Base-by-base conservation (phyloP, 768 basidiomycete genomes). In the Leccinum ochraceum region DNA sequence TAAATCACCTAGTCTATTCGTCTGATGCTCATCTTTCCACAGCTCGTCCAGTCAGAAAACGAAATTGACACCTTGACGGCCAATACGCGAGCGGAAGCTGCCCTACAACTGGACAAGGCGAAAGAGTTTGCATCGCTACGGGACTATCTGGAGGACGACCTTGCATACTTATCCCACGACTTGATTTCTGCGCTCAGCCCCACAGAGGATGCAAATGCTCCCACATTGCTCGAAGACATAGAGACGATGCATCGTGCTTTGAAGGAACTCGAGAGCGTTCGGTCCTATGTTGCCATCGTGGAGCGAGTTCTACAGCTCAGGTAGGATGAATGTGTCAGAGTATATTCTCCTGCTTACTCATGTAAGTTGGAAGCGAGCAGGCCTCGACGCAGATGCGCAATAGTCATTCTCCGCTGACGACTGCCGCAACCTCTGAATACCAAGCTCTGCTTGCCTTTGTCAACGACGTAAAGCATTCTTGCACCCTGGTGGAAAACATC, bases 191-290 rank as follows among this genome's bases (percentile, higher is more conserved):
- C 83, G 3, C 64, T 84, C 30, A 65, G 66, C 51, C 72, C 67
- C 26, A 77, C 78, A 11, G 81, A 79, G 14, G 79, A 77, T 49
- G 79, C 81, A 10, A 75, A 71, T n/a, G 66, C 75, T 48, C 78
- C 87, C 4, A 92, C 88, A 0, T 75, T 98, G 5, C 78, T 96
- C 10, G 90, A 94, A 72, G 89, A 92, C 50, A 79, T 98, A 60
- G 92, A 96, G 69, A 83, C 80, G 0, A 74, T 95, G 63, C 92
- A 95, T 68, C 79, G 86, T 51, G 86, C 83, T 67, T 68, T 96
- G 66, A 87, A 86, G 70, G 88, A 94, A 68, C 79, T 97, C 42
- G 81, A 91, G 66, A 84, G 83, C 60, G 85, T 94, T 22, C 85
- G 85, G 67, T 80, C 81, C 26, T 97, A 96, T 74, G 86, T 91